A percentile compares a stretch with the other conserved stretches of the same genome.
Conservation (phyloP, 2,329 filamentous ascomycete genomes). For the Microdochium nivale region DNA sequence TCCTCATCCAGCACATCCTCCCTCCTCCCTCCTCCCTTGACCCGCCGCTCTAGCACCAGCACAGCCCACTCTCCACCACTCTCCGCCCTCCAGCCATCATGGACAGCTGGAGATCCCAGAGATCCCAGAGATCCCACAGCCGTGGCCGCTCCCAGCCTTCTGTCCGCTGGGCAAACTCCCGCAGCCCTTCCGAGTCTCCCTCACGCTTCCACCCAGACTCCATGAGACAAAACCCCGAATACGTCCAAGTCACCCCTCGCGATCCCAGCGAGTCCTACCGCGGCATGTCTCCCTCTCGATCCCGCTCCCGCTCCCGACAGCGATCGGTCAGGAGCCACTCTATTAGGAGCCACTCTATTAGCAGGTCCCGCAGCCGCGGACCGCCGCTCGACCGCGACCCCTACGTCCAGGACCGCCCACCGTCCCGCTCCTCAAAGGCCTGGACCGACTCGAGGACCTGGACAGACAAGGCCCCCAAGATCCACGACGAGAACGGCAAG, state of each 20-base stretch:
- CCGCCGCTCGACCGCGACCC: not conserved
- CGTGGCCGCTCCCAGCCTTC: not conserved
- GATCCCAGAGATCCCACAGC: not conserved
- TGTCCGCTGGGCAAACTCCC: not conserved
- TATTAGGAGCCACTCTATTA: not conserved
- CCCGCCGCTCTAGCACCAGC: not conserved
- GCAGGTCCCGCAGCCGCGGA: not conserved
- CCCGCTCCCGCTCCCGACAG: not conserved
- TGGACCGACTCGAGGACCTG: too few species aligned
- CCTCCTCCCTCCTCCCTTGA: too few species aligned
- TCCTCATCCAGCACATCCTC: too few species aligned
- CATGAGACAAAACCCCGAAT: not conserved
- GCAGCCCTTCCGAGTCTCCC: not conserved
- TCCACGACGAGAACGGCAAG: not conserved
- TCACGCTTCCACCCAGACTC: not conserved
- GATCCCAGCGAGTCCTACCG: not conserved
- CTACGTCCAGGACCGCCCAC: not conserved
- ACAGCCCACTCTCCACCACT: not conserved
- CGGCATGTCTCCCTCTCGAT: not conserved
- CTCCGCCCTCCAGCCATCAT: not conserved
- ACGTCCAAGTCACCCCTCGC: not conserved
- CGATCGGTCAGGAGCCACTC: not conserved
- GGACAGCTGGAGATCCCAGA: too few species aligned
- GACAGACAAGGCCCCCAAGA: not conserved
- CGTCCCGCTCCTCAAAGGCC: not conserved